Base-by-base conservation (phyloP, 2,329 filamentous ascomycete genomes). In the Ophiocordyceps polyrhachis-furcata region DNA sequence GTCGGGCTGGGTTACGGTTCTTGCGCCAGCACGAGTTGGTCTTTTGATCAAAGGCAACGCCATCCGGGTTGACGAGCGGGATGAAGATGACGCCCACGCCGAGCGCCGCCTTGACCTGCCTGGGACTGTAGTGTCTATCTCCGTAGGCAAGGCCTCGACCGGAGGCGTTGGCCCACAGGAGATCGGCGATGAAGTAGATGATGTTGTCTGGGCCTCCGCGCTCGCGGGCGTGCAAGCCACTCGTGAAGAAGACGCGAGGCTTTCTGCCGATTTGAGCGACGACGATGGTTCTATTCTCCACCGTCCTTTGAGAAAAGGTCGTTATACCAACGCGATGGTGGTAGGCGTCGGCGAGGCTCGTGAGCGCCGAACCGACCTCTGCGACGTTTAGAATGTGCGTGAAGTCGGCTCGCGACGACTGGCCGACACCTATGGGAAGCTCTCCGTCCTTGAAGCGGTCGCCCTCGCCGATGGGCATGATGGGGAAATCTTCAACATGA, bases 181-280 rank as follows among this genome's bases (percentile, higher is more conserved):
- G 61, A 52, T 78, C 74, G 0, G 70, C 60, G 28, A 76, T 61
- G 58, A 74, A 76, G 61, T 75, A 75, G 40, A 77, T 56, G 14
- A 76, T 59, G 47, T 70, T 63, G 52, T 78, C 74, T 0, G 73
- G 65, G 0, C 66, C 69, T 23, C 73, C 73, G 11, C 74, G 68
- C 57, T 78, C 74, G 21, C 74, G 69, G 9, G 73, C 70, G 51
- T 77, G 74, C 42, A 76, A 66, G 23, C 63, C 70, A 40, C 35
- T 38, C n/a, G 17, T 19, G 7, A 38, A n/a, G 17, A 38, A 38
- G 17, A 38, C 35, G n/a, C 35, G 35, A 2, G 35, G 35, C 17
- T 19, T 19, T 17, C n/a, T 38, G 9, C 35, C 35, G 4, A 38
- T 11, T 12, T 20, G 35, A 17, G 17, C 35, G 4, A n/a, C 12